Evolutionary conservation across 2,329 filamentous ascomycete genomes (phyloP).

Genomic region (Tolypocladium nubicola): DNA sequence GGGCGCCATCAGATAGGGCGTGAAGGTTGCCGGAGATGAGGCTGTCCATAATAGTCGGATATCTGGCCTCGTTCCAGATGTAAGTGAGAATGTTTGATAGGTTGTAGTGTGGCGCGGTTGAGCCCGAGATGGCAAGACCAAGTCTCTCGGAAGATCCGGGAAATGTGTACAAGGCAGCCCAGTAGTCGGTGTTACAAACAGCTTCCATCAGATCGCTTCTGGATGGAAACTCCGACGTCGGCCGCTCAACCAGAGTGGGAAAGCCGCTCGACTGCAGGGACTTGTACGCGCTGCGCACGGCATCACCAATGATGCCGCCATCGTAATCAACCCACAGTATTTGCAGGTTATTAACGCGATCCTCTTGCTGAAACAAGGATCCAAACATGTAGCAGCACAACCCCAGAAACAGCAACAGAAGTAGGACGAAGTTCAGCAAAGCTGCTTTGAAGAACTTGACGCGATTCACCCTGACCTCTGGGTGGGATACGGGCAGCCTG

Average conservation of each 20-base stretch:
- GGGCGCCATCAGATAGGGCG: slow-evolving; percentile 5
- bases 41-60: slow-evolving; percentile 7
- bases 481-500: slow-evolving; percentile 2
- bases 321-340: slow-evolving; percentile 15
- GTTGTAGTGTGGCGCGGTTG: slow-evolving; percentile 6
- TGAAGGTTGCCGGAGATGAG: slow-evolving; percentile 6
- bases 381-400: slow-evolving; percentile 14
- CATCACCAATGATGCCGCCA: slow-evolving; percentile 9
- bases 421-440: slow-evolving; percentile 17
- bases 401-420: slow-evolving; percentile 25
- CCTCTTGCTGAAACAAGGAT: slow-evolving; percentile 9
- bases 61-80: slow-evolving; percentile 11
- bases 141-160: slow-evolving; percentile 5
- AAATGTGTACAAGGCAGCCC: slow-evolving; percentile 9
- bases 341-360: slow-evolving; percentile 7
- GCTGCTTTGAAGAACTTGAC: slow-evolving; percentile 8
- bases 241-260: slow-evolving; percentile 8
- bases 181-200: slow-evolving; percentile 9
- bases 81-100: slow-evolving; percentile 6
- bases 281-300: slow-evolving; percentile 10
- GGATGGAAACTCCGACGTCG: slow-evolving; percentile 4
- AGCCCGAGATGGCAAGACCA: slow-evolving; percentile 4
- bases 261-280: slow-evolving; percentile 7
- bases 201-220: slow-evolving; percentile 2
- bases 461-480: slow-evolving; percentile 2